Evolutionary conservation across 2,329 filamentous ascomycete genomes (phyloP).

Genomic region (Cadophora gregata): DNA sequence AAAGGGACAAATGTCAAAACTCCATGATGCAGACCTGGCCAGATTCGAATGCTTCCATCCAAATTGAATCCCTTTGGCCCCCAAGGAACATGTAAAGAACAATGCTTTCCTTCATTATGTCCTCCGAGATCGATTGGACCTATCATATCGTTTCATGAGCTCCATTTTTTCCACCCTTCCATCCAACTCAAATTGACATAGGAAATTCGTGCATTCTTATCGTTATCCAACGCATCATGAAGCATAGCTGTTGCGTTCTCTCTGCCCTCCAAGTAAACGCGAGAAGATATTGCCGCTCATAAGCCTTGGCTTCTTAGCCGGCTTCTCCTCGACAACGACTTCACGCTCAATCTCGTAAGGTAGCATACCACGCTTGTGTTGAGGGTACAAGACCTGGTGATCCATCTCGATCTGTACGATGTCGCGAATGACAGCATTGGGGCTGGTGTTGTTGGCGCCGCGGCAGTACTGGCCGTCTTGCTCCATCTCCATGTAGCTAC

Average conservation of each 20-base stretch:
- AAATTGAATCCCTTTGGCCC: background rate
- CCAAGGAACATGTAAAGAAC: too few species aligned
- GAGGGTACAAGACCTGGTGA: constrained; percentile 28
- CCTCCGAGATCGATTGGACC: background rate
- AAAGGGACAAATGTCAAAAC: background rate
- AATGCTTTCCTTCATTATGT: constrained; percentile 1
- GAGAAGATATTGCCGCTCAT: constrained; percentile 29
- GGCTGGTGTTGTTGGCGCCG: constrained; percentile 16
- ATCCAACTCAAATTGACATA: background rate
- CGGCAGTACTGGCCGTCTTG: constrained; percentile 24
- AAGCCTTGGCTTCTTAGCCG: constrained; percentile 40
- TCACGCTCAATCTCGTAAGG: constrained; percentile 43
- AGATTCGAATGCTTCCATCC: background rate
- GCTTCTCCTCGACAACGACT: constrained; percentile 33
- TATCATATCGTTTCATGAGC: background rate
- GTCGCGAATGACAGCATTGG: constrained; percentile 32
- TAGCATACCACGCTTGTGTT: constrained; percentile 37
- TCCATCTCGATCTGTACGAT: constrained; percentile 37
- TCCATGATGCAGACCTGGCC: background rate
- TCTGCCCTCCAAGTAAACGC: constrained; percentile 9
- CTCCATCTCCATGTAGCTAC: constrained; percentile 40
- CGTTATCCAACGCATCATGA: background rate
- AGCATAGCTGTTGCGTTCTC: constrained; percentile 3
- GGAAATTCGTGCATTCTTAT: background rate
- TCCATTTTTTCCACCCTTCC: constrained; percentile 14